Percentiles rank a stretch among this genome's conserved stretches.
These are phyloP conservation scores for Hypoxylon sp. DNA, from an alignment of 2,329 filamentous ascomycete species.

Conservation along the genomic window DNA sequence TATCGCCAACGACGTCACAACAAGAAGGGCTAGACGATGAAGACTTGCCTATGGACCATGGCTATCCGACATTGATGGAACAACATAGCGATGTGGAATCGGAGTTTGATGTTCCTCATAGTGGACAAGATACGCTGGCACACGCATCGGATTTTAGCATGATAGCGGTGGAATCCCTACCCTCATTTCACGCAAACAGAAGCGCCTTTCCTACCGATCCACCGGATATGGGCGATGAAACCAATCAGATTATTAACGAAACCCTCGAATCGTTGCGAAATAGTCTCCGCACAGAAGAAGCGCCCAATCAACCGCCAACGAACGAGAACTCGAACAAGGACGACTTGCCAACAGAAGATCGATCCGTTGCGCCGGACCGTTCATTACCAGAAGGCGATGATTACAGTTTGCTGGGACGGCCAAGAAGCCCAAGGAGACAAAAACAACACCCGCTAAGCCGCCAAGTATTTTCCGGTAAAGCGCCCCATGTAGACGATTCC, in stretches of 20 bases:
- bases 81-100: constrained; percentile 52
- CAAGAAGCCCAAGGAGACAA: constrained; percentile 56
- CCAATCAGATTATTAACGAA: constrained; percentile 69
- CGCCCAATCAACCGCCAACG: constrained; percentile 27
- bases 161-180: constrained; percentile 70
- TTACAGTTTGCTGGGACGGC: constrained; percentile 38
- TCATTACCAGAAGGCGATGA: constrained; percentile 27
- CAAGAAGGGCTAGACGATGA: constrained; percentile 39
- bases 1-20: constrained; percentile 39
- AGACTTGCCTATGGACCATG: constrained; percentile 44
- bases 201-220: constrained; percentile 55
- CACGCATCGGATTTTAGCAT: constrained; percentile 69
- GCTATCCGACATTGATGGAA: constrained; percentile 47
- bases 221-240: constrained; percentile 68
- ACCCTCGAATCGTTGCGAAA: constrained; percentile 67
- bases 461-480: constrained; percentile 55
- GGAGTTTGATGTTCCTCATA: constrained; percentile 43
- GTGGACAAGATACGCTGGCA: constrained; percentile 59
- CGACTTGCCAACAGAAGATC: constrained; percentile 31
- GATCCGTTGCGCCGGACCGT: constrained; percentile 11
- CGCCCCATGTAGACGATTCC: constrained; percentile 53
- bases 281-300: constrained; percentile 50
- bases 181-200: constrained; percentile 63
- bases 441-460: constrained; percentile 55
- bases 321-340: constrained; percentile 39